phyloP scores from a whole-genome alignment of 495 filamentous ascomycete species.

The Lentithecium fluviatile region DNA sequence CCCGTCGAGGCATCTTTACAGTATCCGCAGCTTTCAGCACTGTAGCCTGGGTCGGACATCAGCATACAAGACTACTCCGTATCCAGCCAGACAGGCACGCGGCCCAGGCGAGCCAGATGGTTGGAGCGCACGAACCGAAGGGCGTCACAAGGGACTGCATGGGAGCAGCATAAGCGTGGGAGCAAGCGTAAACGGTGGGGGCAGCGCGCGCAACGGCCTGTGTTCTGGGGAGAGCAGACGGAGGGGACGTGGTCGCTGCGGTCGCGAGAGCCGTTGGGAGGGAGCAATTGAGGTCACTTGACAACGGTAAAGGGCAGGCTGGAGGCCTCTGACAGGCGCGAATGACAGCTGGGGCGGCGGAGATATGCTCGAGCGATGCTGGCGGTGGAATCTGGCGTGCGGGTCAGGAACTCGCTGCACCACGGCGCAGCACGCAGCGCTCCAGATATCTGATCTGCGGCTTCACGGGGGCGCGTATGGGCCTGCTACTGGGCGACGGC shows the following conservation, averaged over 20 bases:
- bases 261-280: neutral
- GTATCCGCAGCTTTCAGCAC: conserved; percentile 44
- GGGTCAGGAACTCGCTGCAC: neutral
- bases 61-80: conserved; percentile 11
- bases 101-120: conserved; percentile 16
- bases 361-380: conserved; percentile 1
- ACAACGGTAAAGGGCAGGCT: neutral
- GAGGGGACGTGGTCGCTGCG: neutral
- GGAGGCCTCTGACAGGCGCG: conserved; percentile 6
- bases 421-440: conserved; percentile 2
- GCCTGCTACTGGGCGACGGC: conserved; percentile 18
- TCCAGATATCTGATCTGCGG: conserved; percentile 26
- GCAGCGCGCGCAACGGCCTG: conserved; percentile 2
- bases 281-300: neutral
- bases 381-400: neutral
- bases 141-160: conserved; percentile 38
- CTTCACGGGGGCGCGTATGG: conserved; percentile 21
- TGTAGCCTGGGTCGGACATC: conserved; percentile 40
- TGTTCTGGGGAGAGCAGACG: too few species aligned
- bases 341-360: conserved; percentile 13
- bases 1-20: conserved; percentile 42
- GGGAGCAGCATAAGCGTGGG: conserved; percentile 34
- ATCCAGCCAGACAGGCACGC: conserved; percentile 35
- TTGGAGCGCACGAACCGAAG: conserved; percentile 36
- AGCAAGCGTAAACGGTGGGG: conserved; percentile 11